Conservation (phyloP, 768 basidiomycete species). For the Pleurotus ostreatus region DNA sequence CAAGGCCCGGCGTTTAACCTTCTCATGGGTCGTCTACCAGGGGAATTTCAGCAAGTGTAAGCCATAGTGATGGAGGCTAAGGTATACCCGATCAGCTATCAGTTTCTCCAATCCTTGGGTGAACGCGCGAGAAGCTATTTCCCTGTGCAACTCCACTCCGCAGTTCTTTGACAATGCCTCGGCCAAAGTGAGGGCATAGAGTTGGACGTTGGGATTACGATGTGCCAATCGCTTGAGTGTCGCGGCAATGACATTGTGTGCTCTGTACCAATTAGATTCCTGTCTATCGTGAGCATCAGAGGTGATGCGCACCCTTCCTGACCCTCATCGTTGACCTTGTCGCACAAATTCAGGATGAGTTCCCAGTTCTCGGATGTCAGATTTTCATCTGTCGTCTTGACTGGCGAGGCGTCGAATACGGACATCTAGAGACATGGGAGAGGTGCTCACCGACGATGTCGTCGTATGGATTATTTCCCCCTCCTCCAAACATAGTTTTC, state of each 20-base stretch:
- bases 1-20: conserved; percentile 77
- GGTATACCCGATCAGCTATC: conserved; percentile 75
- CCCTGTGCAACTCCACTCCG: conserved; percentile 71
- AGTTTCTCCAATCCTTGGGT: conserved; percentile 86
- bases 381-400: conserved; percentile 97
- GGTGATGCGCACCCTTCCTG: conserved; percentile 64
- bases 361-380: conserved; percentile 96
- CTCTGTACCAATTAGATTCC: conserved; percentile 45
- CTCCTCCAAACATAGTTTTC: conserved; percentile 64
- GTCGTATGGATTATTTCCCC: conserved; percentile 75
- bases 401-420: conserved; percentile 33
- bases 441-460: conserved; percentile 79
- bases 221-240: conserved; percentile 89
- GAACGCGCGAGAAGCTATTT: conserved; percentile 87
- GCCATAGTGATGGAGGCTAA: not conserved
- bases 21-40: conserved; percentile 80
- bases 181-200: conserved; percentile 83
- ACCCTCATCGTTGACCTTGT: conserved; percentile 91
- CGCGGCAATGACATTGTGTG: conserved; percentile 80
- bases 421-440: not conserved
- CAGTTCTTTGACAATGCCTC: conserved; percentile 94
- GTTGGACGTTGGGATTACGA: conserved; percentile 94
- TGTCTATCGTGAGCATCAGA: not conserved
- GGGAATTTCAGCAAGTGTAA: not conserved
- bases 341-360: conserved; percentile 88